phyloP scores from a whole-genome alignment of 106 monocot genomes.

The Ottelia alismoides region DNA sequence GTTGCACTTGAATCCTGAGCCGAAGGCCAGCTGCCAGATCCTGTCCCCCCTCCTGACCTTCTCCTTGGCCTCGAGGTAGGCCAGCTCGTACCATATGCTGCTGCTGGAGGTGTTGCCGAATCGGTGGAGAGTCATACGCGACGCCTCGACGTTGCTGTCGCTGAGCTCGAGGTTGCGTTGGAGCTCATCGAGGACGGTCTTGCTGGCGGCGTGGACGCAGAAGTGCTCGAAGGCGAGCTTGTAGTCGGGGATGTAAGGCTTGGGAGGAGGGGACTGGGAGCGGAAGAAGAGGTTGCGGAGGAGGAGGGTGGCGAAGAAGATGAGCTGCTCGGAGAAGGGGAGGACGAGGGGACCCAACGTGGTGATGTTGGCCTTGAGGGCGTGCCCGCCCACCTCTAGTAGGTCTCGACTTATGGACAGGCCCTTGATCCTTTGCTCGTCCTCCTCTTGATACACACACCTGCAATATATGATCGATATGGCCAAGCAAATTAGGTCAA shows the following conservation, averaged over 20 bases:
- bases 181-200: conserved; percentile 73
- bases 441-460: conserved; percentile 22
- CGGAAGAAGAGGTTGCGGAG: conserved; percentile 12
- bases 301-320: conserved; percentile 20
- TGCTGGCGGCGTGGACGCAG: conserved; percentile 87
- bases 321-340: conserved; percentile 22
- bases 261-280: neutral
- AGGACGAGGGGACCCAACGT: conserved; percentile 23
- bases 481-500: neutral
- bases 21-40: conserved; percentile 88
- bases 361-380: conserved; percentile 23
- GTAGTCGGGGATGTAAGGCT: conserved; percentile 84
- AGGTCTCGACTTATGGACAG: conserved; percentile 20
- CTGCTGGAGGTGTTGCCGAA: conserved; percentile 91
- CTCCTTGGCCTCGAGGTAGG: conserved; percentile 82
- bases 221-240: conserved; percentile 93
- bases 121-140: conserved; percentile 52
- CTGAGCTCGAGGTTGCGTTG: conserved; percentile 61
- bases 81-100: conserved; percentile 90
- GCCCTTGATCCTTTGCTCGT: conserved; percentile 19
- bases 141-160: conserved; percentile 58
- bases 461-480: neutral
- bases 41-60: conserved; percentile 55
- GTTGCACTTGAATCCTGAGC: conserved; percentile 93
- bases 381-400: conserved; percentile 19